phyloP scores from a whole-genome alignment of 495 filamentous ascomycete species.

The Penicillium waksmanii region DNA sequence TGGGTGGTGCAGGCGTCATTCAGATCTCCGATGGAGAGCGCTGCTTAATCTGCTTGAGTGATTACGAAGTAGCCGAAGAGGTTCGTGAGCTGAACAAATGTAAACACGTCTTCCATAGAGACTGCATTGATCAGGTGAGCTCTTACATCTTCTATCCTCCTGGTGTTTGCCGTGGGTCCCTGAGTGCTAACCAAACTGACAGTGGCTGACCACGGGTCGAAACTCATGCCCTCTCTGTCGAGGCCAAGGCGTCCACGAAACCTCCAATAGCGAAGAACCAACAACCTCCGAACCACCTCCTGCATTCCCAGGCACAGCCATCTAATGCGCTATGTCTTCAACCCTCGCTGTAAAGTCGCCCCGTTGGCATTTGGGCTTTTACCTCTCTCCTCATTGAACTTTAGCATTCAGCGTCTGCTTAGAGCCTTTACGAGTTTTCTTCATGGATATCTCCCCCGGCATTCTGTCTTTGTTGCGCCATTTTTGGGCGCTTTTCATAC shows the following conservation, averaged over 20 bases:
- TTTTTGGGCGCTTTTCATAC: conserved; percentile 15
- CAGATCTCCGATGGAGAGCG: conserved; percentile 60
- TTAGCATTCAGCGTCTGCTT: conserved; percentile 47
- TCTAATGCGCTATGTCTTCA: conserved; percentile 16
- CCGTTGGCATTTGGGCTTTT: conserved; percentile 5
- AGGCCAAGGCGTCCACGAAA: conserved; percentile 65
- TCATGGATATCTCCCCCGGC: conserved; percentile 42
- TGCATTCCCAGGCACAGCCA: conserved; percentile 24
- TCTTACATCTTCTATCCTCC: not conserved
- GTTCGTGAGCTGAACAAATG: conserved; percentile 67
- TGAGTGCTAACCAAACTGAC: conserved; percentile 17
- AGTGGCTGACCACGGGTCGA: conserved; percentile 81
- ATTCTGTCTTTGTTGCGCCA: conserved; percentile 21
- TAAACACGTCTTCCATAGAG: conserved; percentile 70
- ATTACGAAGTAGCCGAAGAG: conserved; percentile 69
- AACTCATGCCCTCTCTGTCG: conserved; percentile 79
- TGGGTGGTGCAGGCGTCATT: conserved; percentile 52
- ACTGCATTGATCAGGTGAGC: conserved; percentile 78
- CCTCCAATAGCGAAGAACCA: conserved; percentile 20
- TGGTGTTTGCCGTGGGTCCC: not conserved
- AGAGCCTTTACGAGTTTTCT: conserved; percentile 37
- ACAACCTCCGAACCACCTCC: conserved; percentile 21
- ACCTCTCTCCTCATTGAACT: conserved; percentile 23
- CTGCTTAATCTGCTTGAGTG: conserved; percentile 72
- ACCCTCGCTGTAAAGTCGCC: not conserved